A percentile compares a stretch with the other conserved stretches of the same genome.
Evolutionary conservation across 106 monocot species (phyloP).

Genomic region (Dendrobium officinale): DNA sequence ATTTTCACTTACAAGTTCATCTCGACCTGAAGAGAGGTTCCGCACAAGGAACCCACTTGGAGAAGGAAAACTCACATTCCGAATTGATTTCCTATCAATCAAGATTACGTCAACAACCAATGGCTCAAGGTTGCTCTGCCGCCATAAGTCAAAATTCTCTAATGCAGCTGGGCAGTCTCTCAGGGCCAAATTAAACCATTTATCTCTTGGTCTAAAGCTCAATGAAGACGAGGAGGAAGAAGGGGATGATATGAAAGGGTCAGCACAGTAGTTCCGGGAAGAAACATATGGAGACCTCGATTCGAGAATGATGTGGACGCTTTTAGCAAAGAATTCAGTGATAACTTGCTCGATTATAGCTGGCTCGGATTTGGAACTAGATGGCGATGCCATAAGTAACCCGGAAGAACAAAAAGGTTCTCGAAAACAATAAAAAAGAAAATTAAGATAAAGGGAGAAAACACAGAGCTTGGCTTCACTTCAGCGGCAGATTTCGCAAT

Average conservation of each 20-base stretch:
- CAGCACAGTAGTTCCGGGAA: slow-evolving; percentile 42
- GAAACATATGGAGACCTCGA: slow-evolving; percentile 63
- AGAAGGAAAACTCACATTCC: neutral
- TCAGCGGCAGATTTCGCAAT: neutral
- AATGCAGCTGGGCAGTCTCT: slow-evolving; percentile 54
- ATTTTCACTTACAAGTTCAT: slow-evolving; percentile 9
- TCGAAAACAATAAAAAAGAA: neutral
- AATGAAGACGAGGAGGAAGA: slow-evolving; percentile 37
- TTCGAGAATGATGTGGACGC: slow-evolving; percentile 65
- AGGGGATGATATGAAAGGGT: slow-evolving; percentile 25
- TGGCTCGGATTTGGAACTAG: slow-evolving; percentile 27
- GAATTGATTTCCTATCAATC: neutral
- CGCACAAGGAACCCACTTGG: slow-evolving; percentile 3
- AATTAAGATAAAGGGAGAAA: neutral
- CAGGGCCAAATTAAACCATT: slow-evolving; percentile 68
- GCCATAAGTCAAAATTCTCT: slow-evolving; percentile 60
- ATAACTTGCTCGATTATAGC: slow-evolving; percentile 66
- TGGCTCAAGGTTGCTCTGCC: slow-evolving; percentile 63
- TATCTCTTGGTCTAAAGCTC: slow-evolving; percentile 35
- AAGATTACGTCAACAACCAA: slow-evolving; percentile 57
- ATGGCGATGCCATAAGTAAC: slow-evolving; percentile 25
- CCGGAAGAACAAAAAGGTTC: neutral
- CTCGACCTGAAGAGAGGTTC: slow-evolving; percentile 3
- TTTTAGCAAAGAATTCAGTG: slow-evolving; percentile 70
- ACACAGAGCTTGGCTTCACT: neutral